Evolutionary conservation across 768 basidiomycete species (phyloP), one percentile per base, ranked within the genome.

Genomic region (Naematelia aurantialba): DNA sequence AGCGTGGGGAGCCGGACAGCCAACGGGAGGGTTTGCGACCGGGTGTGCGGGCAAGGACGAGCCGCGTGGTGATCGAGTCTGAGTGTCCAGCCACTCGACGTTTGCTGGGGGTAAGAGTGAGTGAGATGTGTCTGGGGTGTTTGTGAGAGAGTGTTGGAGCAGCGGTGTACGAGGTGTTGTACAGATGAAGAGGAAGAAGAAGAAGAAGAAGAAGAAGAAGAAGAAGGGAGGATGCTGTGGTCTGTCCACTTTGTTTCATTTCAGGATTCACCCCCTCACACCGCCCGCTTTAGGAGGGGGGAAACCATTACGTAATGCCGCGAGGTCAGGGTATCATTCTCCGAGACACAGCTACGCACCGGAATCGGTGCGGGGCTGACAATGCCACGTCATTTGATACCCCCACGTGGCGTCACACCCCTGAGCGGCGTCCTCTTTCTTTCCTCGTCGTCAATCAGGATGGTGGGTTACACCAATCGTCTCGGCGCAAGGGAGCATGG

Each of bases 401-500:
- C 34, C 34, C 34, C 34, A 39, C 34, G 34, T 39, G 34, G 34
- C n/a, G n/a, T 39, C 34, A 39, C 8, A 39, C 17, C 8, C 34
- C 17, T 39, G 34, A 39, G 8, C 34, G 34, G 17, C 34, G 34
- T 17, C 17, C 17, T 39, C 8, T 39, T 39, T 39, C 34, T 39
- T 39, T 39, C 34, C 8, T 17, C 34, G 8, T 8, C 8, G 34
- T 39, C 8, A 39, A 39, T 8, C 17, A 8, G 8, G 34, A 8
- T 8, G 34, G 17, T 39, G 17, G 34, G 8, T 17, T 8, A 17
- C 34, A 39, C n/a, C n/a, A n/a, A n/a, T n/a, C n/a, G n/a, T n/a
- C n/a, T n/a, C n/a, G n/a, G 34, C 34, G 8, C 34, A 8, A 39
- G 34, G 34, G 17, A 17, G 17, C 8, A 61, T 61, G 60, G 17